Evolutionary conservation across 106 monocot genomes (phyloP).

Genomic region (Amphibolis antarctica): DNA sequence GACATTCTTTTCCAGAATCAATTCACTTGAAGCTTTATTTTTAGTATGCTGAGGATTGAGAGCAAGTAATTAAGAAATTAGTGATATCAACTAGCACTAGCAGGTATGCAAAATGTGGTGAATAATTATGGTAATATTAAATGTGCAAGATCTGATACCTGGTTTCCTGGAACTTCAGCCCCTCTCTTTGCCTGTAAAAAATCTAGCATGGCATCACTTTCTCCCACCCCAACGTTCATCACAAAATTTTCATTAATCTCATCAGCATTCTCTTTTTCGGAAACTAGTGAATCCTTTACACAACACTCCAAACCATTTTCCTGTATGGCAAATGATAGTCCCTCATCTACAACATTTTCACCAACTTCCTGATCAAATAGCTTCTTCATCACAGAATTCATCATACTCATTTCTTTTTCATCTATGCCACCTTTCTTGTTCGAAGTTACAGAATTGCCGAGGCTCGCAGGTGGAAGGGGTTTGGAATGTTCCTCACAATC

Average conservation of each 20-base stretch:
- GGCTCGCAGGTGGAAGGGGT: slow-evolving; percentile 12
- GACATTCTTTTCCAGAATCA: slow-evolving; percentile 6
- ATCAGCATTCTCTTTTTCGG: slow-evolving; percentile 25
- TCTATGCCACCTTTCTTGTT: slow-evolving; percentile 10
- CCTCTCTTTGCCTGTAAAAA: slow-evolving; percentile 19
- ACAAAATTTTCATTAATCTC: slow-evolving; percentile 53
- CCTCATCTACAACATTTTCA: slow-evolving; percentile 8
- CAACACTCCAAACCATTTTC: not conserved
- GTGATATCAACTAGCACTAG: too few relatives aligned
- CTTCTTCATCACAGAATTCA: slow-evolving; percentile 66
- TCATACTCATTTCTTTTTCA: slow-evolving; percentile 63
- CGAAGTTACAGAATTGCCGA: slow-evolving; percentile 13
- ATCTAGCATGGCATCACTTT: slow-evolving; percentile 14
- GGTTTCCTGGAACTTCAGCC: slow-evolving; percentile 4
- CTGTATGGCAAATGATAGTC: not conserved
- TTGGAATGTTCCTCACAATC: slow-evolving; percentile 82
- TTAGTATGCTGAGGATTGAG: slow-evolving; percentile 30
- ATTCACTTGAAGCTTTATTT: slow-evolving; percentile 1
- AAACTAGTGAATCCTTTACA: slow-evolving; percentile 4
- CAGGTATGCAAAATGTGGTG: not conserved
- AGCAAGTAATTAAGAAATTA: not conserved
- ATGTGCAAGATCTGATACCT: slow-evolving; percentile 31
- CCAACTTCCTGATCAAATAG: slow-evolving; percentile 36
- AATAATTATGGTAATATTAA: not conserved
- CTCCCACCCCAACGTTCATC: slow-evolving; percentile 42